Evolutionary conservation across 2,329 filamentous ascomycete genomes (phyloP).

Genomic region (Paracorniculantispora psalliotae): DNA sequence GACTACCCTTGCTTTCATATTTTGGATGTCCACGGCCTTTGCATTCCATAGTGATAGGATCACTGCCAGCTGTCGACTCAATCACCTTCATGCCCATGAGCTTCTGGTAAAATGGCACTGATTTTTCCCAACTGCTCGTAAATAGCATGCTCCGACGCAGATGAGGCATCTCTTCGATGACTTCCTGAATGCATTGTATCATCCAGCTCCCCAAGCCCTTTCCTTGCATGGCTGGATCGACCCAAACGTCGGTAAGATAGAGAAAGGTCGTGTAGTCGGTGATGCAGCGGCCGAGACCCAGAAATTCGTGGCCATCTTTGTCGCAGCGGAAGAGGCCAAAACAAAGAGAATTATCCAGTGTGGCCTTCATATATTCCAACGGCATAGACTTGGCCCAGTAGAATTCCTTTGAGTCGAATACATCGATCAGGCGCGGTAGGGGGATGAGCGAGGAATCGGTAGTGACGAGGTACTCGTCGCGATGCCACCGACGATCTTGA

Average conservation of each 20-base stretch:
- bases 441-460: conserved; percentile 48
- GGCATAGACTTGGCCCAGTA: conserved; percentile 52
- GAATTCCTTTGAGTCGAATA: conserved; percentile 44
- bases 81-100: conserved; percentile 28
- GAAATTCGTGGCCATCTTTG: conserved; percentile 14
- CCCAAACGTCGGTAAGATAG: conserved; percentile 60
- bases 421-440: conserved; percentile 41
- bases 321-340: conserved; percentile 45
- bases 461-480: conserved; percentile 47
- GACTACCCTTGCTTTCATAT: neutral
- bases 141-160: conserved; percentile 51
- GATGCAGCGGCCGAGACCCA: conserved; percentile 42
- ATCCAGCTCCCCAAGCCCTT: conserved; percentile 58
- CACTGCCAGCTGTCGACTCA: conserved; percentile 11
- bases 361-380: conserved; percentile 36
- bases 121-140: conserved; percentile 30
- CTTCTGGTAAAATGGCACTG: conserved; percentile 30
- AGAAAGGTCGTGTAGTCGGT: conserved; percentile 62
- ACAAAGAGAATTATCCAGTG: conserved; percentile 50
- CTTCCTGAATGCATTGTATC: conserved; percentile 51
- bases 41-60: conserved; percentile 19
- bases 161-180: conserved; percentile 45
- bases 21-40: conserved; percentile 19
- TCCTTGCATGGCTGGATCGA: conserved; percentile 49
- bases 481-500: conserved; percentile 13